These are phyloP conservation scores for Pleodorina starrii DNA, from an alignment of 139 green algal species.

Conservation along the genomic window DNA sequence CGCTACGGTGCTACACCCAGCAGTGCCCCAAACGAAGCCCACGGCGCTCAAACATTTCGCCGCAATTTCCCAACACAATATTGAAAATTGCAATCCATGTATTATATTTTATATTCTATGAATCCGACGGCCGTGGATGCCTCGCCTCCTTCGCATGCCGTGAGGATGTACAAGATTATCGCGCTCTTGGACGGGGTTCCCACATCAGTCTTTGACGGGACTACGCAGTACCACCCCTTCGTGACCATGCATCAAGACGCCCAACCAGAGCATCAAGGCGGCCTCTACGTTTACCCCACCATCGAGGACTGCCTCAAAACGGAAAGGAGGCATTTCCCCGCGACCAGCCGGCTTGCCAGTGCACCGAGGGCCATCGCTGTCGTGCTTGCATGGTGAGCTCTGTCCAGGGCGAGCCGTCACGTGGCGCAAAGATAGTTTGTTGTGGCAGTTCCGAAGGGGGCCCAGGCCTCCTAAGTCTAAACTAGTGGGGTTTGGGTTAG, in stretches of 20 bases:
- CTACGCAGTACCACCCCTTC: neutral
- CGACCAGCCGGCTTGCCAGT: neutral
- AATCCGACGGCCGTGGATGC: neutral
- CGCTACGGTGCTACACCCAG: too few species aligned
- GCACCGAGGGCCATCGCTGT: neutral
- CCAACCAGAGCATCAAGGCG: neutral
- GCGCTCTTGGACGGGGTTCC: neutral
- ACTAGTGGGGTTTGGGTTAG: too few species aligned
- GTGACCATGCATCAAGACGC: neutral
- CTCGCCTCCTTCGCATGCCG: neutral
- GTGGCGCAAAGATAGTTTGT: too few species aligned
- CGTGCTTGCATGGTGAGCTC: constrained; percentile 25
- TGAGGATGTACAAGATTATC: constrained; percentile 21
- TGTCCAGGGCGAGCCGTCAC: too few species aligned
- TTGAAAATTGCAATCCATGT: too few species aligned
- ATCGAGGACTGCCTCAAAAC: constrained; percentile 10
- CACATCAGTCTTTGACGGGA: neutral
- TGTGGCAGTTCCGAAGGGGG: too few species aligned
- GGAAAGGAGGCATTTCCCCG: neutral
- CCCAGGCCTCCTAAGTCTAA: too few species aligned
- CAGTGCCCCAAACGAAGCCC: too few species aligned
- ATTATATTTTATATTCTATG: neutral
- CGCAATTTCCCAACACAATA: too few species aligned
- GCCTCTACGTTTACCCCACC: constrained; percentile 4
- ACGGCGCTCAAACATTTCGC: too few species aligned